Evolutionary conservation across 345 rosid genomes (phyloP).

Genomic region (Pelargonium nanum): DNA sequence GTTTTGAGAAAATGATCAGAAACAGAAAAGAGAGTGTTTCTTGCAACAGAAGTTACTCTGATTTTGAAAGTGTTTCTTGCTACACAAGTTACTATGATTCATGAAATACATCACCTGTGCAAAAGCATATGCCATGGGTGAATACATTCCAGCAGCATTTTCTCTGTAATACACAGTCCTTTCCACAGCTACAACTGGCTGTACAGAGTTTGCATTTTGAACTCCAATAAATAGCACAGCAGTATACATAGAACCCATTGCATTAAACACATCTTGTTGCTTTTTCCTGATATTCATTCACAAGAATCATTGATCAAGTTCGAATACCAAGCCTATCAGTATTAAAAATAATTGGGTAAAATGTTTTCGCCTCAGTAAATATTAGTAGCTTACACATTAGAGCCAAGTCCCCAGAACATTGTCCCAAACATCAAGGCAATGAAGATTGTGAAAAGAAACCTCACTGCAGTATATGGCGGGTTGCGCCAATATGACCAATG

Average conservation of each 20-base stretch:
- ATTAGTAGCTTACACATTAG: slow-evolving; percentile 18
- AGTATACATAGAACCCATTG: slow-evolving; percentile 38
- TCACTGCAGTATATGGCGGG: slow-evolving; percentile 32
- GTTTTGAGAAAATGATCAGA: neutral
- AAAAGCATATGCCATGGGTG: slow-evolving; percentile 36
- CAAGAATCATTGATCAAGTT: too few species aligned
- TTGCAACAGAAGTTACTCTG: neutral
- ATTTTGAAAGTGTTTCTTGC: neutral
- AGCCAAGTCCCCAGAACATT: slow-evolving; percentile 34
- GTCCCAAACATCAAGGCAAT: too few species aligned
- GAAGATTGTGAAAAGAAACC: slow-evolving; percentile 26
- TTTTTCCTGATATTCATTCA: too few species aligned
- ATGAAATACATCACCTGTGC: too few species aligned
- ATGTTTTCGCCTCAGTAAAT: too few species aligned
- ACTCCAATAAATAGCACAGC: slow-evolving; percentile 33
- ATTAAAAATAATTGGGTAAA: too few species aligned
- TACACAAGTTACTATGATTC: too few species aligned
- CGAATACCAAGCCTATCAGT: too few species aligned
- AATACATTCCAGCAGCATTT: slow-evolving; percentile 47
- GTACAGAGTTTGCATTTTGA: slow-evolving; percentile 26
- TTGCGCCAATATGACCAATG: slow-evolving; percentile 41
- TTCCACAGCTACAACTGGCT: slow-evolving; percentile 33
- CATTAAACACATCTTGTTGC: slow-evolving; percentile 22
- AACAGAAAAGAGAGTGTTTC: neutral
- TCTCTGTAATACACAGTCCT: slow-evolving; percentile 40